Evolutionary conservation across 2,329 filamentous ascomycete species (phyloP).

Genomic region (Fusarium sp.): DNA sequence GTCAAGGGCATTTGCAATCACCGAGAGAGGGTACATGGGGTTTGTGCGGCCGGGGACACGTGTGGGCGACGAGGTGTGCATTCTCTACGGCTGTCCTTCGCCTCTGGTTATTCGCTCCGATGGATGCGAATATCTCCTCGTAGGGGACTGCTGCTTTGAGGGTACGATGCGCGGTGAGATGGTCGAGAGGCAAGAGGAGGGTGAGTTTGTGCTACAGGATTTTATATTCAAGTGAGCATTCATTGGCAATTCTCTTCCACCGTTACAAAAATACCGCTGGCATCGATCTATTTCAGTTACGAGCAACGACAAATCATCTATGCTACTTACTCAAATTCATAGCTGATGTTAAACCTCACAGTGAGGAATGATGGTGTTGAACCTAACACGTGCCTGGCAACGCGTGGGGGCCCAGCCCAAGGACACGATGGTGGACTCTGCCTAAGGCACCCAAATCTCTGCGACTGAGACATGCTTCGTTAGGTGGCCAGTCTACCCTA

Average conservation of each 20-base stretch:
- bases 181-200: neutral
- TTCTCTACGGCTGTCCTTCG: neutral
- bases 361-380: too few relatives aligned
- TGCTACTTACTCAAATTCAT: too few relatives aligned
- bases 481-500: neutral
- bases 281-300: too few relatives aligned
- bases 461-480: too few relatives aligned
- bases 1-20: neutral
- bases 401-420: too few relatives aligned
- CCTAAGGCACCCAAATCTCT: too few relatives aligned
- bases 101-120: neutral
- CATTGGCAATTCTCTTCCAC: neutral
- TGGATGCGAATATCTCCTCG: neutral
- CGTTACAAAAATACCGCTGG: neutral
- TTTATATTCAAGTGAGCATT: neutral
- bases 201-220: neutral
- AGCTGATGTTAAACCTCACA: too few relatives aligned
- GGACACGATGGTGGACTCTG: too few relatives aligned
- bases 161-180: neutral
- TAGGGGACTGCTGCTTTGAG: neutral
- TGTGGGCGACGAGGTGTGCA: neutral
- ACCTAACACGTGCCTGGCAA: too few relatives aligned
- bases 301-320: too few relatives aligned
- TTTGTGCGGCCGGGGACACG: neutral
- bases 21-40: neutral